Evolutionary conservation across 169 alveolate genomes (phyloP).

Genomic region (Nephromyces sp.): DNA sequence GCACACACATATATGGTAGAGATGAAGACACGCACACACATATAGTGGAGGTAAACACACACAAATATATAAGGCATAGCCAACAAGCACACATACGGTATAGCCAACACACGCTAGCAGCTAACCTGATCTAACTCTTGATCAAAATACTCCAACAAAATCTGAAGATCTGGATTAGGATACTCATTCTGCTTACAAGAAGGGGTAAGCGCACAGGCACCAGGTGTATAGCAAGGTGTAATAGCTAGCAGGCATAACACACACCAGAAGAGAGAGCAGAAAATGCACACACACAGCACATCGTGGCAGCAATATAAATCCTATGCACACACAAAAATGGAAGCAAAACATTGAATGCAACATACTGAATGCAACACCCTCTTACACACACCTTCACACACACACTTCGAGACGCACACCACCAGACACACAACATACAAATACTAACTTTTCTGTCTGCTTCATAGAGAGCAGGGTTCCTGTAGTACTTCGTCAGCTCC

Average conservation of each 20-base stretch:
- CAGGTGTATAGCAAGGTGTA: too few species aligned
- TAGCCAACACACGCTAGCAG: too few species aligned
- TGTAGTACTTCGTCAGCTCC: constrained; percentile 15
- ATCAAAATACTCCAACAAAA: constrained; percentile 68
- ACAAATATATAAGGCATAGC: too few species aligned
- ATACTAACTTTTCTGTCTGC: not conserved
- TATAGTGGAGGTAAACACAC: too few species aligned
- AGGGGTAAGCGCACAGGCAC: too few species aligned
- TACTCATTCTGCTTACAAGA: constrained; percentile 11
- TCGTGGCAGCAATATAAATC: not conserved
- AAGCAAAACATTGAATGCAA: not conserved
- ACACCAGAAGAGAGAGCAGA: not conserved
- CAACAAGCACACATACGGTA: too few species aligned
- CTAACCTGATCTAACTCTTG: constrained; percentile 67
- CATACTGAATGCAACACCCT: not conserved
- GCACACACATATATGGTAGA: too few species aligned
- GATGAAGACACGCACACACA: too few species aligned
- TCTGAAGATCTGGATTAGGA: constrained; percentile 57
- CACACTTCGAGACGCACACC: not conserved
- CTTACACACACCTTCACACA: not conserved
- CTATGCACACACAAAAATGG: not conserved
- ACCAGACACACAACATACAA: not conserved
- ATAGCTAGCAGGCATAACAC: too few species aligned
- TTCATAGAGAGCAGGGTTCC: constrained; percentile 18
- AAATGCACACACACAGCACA: not conserved